Evolutionary conservation across 2,329 filamentous ascomycete genomes (phyloP).

Genomic region (Stemphylium vesicarium): DNA sequence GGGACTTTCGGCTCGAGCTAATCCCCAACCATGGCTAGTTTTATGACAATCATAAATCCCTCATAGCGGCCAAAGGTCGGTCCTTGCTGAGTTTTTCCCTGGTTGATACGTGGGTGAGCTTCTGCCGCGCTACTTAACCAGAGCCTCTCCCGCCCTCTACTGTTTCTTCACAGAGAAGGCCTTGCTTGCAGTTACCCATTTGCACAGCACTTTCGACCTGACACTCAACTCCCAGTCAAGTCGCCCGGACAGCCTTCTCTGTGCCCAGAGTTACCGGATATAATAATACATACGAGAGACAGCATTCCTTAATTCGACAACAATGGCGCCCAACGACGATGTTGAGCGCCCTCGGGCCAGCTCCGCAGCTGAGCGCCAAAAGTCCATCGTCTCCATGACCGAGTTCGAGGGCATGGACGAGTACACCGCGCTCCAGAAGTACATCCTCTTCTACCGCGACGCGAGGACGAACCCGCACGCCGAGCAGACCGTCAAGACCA

Average conservation of each 20-base stretch:
- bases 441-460: slow-evolving; percentile 71
- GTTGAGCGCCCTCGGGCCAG: slow-evolving; percentile 43
- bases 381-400: slow-evolving; percentile 44
- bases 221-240: slow-evolving; percentile 27
- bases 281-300: slow-evolving; percentile 25
- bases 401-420: slow-evolving; percentile 62
- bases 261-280: slow-evolving; percentile 25
- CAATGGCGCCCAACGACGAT: slow-evolving; percentile 41
- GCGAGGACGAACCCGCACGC: slow-evolving; percentile 58
- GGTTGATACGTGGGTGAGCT: slow-evolving; percentile 19
- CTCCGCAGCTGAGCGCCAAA: slow-evolving; percentile 40
- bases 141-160: slow-evolving; percentile 27
- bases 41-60: slow-evolving; percentile 23
- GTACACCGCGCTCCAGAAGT: slow-evolving; percentile 70
- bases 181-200: slow-evolving; percentile 35
- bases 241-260: slow-evolving; percentile 39
- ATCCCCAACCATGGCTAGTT: slow-evolving; percentile 19
- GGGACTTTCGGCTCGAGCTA: slow-evolving; percentile 22
- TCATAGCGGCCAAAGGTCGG: slow-evolving; percentile 25
- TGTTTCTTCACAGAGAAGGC: slow-evolving; percentile 37
- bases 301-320: slow-evolving; percentile 28
- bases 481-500: slow-evolving; percentile 55
- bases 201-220: slow-evolving; percentile 36
- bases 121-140: slow-evolving; percentile 29
- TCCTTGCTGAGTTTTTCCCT: slow-evolving; percentile 38